phyloP scores from a whole-genome alignment of 352 stramenopile genomes.

The Globisporangium lucens region DNA sequence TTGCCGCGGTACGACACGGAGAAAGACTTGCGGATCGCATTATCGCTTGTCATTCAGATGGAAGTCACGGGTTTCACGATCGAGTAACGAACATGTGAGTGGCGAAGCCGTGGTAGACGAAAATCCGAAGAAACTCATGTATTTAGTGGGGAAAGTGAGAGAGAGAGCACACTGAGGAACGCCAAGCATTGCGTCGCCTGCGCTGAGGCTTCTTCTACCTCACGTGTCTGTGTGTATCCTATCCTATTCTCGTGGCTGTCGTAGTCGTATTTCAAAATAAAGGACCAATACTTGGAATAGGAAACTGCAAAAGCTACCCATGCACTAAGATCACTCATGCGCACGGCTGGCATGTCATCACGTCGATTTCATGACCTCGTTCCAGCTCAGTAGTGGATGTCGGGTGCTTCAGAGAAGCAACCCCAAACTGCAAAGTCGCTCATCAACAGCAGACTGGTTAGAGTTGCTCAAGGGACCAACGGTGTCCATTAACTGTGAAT shows the following conservation, averaged over 20 bases:
- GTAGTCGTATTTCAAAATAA: conserved; percentile 3
- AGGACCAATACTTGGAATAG: neutral
- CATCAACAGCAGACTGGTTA: neutral
- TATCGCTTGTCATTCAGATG: conserved; percentile 86
- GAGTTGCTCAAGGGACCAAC: neutral
- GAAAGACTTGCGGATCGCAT: conserved; percentile 72
- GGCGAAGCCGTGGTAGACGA: conserved; percentile 7
- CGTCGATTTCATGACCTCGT: neutral
- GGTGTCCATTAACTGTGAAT: neutral
- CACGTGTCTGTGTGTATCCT: neutral
- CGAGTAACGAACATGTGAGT: conserved; percentile 34
- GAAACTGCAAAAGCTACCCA: neutral
- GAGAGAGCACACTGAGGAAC: neutral
- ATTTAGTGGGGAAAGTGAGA: conserved; percentile 11
- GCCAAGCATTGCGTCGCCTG: neutral
- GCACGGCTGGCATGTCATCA: neutral
- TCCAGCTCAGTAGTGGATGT: too few relatives aligned
- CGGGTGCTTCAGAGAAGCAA: too few relatives aligned
- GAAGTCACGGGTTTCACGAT: conserved; percentile 87
- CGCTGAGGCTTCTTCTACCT: neutral
- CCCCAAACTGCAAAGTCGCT: too few relatives aligned
- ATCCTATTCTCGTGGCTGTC: neutral
- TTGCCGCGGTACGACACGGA: conserved; percentile 70
- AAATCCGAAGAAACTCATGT: neutral
- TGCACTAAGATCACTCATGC: neutral